phyloP scores from a whole-genome alignment of 768 basidiomycete species.

The Termitomyces heimii region DNA sequence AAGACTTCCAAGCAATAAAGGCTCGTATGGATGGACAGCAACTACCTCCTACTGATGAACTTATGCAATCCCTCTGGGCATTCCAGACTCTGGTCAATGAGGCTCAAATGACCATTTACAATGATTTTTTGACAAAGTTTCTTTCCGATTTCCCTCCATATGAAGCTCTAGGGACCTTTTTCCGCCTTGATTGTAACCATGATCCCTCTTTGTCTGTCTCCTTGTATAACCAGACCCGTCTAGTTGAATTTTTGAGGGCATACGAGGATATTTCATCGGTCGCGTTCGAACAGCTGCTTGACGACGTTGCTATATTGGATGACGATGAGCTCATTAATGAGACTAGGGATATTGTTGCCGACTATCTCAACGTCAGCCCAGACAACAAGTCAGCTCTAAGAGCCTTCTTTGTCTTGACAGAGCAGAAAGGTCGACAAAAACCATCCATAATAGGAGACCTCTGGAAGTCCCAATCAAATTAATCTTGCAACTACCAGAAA shows the following conservation, averaged over 20 bases:
- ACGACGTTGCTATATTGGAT: neutral
- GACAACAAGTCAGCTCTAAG: neutral
- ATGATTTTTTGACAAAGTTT: neutral
- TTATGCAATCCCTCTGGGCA: slow-evolving; percentile 6
- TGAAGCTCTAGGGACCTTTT: slow-evolving; percentile 5
- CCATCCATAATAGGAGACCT: neutral
- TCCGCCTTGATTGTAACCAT: neutral
- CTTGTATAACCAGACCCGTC: slow-evolving; percentile 1
- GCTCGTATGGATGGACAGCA: neutral
- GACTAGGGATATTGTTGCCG: neutral
- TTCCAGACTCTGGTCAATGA: slow-evolving; percentile 8
- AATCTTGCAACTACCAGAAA: neutral
- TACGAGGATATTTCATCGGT: slow-evolving; percentile 2
- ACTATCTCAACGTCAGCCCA: neutral
- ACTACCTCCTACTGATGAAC: neutral
- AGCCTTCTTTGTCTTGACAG: neutral
- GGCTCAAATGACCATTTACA: slow-evolving; percentile 1
- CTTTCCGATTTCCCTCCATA: slow-evolving; percentile 5
- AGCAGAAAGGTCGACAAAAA: neutral
- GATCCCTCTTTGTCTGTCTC: slow-evolving; percentile 1
- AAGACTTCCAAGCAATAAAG: slow-evolving; percentile 1
- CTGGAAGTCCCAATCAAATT: neutral
- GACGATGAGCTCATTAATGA: slow-evolving; percentile 2
- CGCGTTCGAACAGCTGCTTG: slow-evolving; percentile 1
- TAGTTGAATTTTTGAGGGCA: neutral